Evolutionary conservation across 176 grass and related monocot species (phyloP), one percentile per base, ranked within the genome.

Genomic region (Ensete glaucum): DNA sequence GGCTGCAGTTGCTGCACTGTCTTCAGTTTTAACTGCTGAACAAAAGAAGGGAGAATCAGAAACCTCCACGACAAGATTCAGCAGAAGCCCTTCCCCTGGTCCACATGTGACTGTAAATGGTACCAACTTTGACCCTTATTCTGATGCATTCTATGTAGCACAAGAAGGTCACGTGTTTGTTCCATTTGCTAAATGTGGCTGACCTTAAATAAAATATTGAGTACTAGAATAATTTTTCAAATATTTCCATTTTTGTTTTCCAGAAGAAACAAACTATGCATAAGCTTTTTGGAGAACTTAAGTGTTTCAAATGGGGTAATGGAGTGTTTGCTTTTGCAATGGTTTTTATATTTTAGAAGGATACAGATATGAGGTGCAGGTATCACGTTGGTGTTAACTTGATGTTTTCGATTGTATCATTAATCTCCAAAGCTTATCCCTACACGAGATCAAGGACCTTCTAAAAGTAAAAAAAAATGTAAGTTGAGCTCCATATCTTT

Each of bases 1-100:
- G 79, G 93, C 93, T 49, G 93, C 93, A 2, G 93, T 97, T 72
- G 90, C 93, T 77, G 90, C 90, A 43, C 85, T 97, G 15, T 92
- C 90, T 43, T 81, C 87, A 49, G 93, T 97, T 64, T 67, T 97
- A 72, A 96, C 89, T 62, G 93, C 90, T 79, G 93, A 92, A 83
- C 90, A 85, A 62, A 85, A 90, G 76, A 82, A 83, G 50, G 85
- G 83, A 54, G 82, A 87, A 67, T 88, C 93, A 74, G 93, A 97
- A 27, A 91, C 80, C 76, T 85, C 72, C 43, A 70, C 85, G 53
- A 49, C 78, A 53, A 83, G 80, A 78, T 15, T 81, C 74, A 81
- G 67, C 74, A 89, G 84, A 83, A 77, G 62, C 62, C 79, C 85
- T 64, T 86, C 78, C 50, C 76, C 83, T 57, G 52, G 1, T 29